Conservation (phyloP, 257 asterid genomes). For the Penstemon barbatus region DNA sequence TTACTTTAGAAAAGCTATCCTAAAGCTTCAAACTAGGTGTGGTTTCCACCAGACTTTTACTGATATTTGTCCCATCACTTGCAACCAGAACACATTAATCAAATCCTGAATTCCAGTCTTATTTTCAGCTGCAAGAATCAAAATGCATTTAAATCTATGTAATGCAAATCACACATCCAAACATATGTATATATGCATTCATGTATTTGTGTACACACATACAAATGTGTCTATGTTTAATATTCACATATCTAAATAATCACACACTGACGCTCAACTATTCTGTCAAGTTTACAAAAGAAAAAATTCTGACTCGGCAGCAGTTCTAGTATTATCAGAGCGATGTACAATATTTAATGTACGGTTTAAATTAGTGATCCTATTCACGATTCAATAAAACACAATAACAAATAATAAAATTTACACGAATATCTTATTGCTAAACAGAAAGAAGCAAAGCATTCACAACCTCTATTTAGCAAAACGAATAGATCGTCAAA, state of each 20-base stretch:
- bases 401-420: neutral
- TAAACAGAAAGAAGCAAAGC: slow-evolving; percentile 1
- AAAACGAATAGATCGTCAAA: slow-evolving; percentile 23
- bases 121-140: neutral
- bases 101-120: neutral
- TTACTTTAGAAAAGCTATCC: slow-evolving; percentile 94
- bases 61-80: slow-evolving; percentile 94
- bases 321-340: slow-evolving; percentile 12
- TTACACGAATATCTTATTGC: neutral
- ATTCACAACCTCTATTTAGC: slow-evolving; percentile 22
- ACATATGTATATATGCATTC: neutral
- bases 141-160: neutral
- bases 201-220: neutral
- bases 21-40: slow-evolving; percentile 91
- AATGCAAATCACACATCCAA: neutral
- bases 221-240: neutral
- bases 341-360: slow-evolving; percentile 19
- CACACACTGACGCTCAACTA: neutral
- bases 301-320: neutral
- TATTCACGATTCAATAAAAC: slow-evolving; percentile 11
- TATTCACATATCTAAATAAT: neutral
- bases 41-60: slow-evolving; percentile 90
- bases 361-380: neutral
- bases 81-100: slow-evolving; percentile 36
- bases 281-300: too few relatives aligned